Base-by-base conservation (phyloP, 352 stramenopile genomes). In the Globisporangium ultimum region DNA sequence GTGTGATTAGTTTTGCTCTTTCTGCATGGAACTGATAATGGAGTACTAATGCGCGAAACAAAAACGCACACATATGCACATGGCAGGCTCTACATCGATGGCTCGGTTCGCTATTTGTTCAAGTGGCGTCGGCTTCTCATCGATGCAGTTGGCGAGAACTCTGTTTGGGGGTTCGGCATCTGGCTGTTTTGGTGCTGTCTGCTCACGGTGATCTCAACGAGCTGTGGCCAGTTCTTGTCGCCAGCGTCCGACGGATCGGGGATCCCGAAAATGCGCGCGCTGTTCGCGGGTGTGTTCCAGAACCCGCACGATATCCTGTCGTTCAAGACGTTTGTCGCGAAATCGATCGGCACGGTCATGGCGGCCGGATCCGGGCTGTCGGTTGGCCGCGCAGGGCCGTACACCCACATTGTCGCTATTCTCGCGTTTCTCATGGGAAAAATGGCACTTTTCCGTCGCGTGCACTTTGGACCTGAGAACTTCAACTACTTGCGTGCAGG, bases 321-420 rank as follows among this genome's bases (percentile, higher is more conserved):
- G 1, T 71, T 89, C 42, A 63, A 63, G 24, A 88, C 81, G 5
- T 79, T 93, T 41, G 51, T 91, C n/a, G 81, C 75, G 6, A 83
- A 76, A 50, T 91, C 80, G 2, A 61, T 91, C 18, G 74, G 81
- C 17, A 91, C 84, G 0, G 71, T 91, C 0, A 59, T 91, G 17
- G 68, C 80, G 5, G 88, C 81, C 1, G 76, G 67, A 7, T 89
- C 82, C 0, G 85, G 85, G 0, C 54, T 93, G 2, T 93, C 84
- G 0, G 76, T 89, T 6, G 84, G 84, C 6, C 77, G 81, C 1
- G 77, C 82, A 7, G 82, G 84, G 0, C 84, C 84, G 20, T 91
- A 88, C 55, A 85, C 81, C 2, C 85, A 95, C 57, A 74, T 95
- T 34, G 77, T 92, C 51, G 66, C 83, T 6, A 89, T 88, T 42